A percentile compares a stretch with the other conserved stretches of the same genome.
These are phyloP conservation scores for Cicer cuneatum DNA, from an alignment of 306 rosid species.

Conservation along the genomic window DNA sequence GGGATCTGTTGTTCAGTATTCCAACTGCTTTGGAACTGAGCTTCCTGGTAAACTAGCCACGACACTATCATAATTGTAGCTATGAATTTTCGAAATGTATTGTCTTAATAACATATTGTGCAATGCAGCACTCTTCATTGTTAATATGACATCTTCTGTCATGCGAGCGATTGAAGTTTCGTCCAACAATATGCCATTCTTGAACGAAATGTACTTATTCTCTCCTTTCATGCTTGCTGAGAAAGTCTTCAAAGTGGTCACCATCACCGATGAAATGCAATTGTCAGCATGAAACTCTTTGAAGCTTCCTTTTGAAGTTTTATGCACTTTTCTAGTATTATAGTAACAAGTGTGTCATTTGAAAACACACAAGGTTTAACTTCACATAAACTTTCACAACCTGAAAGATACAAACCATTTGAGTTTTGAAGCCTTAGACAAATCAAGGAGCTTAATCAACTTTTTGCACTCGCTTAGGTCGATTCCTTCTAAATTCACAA, in stretches of 20 bases:
- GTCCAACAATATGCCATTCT: background rate
- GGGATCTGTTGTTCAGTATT: background rate
- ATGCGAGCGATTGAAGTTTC: background rate
- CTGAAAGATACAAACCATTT: background rate
- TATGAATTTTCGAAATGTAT: background rate
- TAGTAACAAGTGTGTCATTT: background rate
- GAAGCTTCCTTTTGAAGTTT: conserved; percentile 4
- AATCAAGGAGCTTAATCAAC: background rate
- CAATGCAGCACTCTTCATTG: background rate
- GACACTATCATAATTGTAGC: conserved; percentile 12
- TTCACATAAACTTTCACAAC: conserved; percentile 7
- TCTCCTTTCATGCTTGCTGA: background rate
- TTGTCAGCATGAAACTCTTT: conserved; percentile 5
- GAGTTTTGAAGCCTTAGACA: conserved; percentile 12
- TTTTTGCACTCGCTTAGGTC: background rate
- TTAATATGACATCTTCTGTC: background rate
- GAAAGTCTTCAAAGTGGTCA: background rate
- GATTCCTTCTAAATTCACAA: conserved; percentile 8
- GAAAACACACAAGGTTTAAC: background rate
- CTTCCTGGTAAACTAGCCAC: conserved; percentile 33
- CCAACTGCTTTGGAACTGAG: background rate
- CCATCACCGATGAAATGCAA: background rate
- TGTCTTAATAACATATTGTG: background rate
- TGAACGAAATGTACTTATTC: background rate
- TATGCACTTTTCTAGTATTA: background rate